Conservation (phyloP, 495 filamentous ascomycete species). For the Podospora pseudopauciseta region DNA sequence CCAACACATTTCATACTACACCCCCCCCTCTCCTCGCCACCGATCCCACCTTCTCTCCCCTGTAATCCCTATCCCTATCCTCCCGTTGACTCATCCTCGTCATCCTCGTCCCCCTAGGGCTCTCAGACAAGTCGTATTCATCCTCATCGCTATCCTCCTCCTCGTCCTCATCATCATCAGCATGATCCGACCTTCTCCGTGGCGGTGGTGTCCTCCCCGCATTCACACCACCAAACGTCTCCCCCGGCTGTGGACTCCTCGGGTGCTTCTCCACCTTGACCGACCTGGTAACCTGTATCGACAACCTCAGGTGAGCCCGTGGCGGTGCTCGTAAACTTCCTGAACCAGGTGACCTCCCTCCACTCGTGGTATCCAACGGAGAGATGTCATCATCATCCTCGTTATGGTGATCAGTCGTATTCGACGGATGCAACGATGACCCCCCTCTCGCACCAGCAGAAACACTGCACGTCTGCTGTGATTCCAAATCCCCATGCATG, state of each 20-base stretch:
- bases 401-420: not conserved
- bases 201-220: not conserved
- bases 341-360: not conserved
- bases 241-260: conserved; percentile 7
- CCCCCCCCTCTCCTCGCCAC: not conserved
- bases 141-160: not conserved
- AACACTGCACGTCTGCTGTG: conserved; percentile 7
- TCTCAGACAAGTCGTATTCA: not conserved
- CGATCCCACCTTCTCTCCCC: not conserved
- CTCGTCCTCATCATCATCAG: not conserved
- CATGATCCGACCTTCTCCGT: not conserved
- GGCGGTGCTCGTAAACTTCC: conserved; percentile 22
- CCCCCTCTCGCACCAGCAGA: conserved; percentile 1
- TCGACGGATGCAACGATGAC: not conserved
- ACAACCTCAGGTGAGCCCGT: conserved; percentile 23
- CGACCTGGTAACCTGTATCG: conserved; percentile 21
- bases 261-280: conserved; percentile 16
- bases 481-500: not conserved
- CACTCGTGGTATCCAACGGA: not conserved
- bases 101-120: not conserved
- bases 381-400: not conserved
- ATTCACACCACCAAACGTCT: conserved; percentile 7
- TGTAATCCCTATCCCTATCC: not conserved
- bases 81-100: not conserved
- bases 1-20: too few species aligned